Conservation (phyloP, 768 basidiomycete species). For the Gloeopeniophorella convolvens region DNA sequence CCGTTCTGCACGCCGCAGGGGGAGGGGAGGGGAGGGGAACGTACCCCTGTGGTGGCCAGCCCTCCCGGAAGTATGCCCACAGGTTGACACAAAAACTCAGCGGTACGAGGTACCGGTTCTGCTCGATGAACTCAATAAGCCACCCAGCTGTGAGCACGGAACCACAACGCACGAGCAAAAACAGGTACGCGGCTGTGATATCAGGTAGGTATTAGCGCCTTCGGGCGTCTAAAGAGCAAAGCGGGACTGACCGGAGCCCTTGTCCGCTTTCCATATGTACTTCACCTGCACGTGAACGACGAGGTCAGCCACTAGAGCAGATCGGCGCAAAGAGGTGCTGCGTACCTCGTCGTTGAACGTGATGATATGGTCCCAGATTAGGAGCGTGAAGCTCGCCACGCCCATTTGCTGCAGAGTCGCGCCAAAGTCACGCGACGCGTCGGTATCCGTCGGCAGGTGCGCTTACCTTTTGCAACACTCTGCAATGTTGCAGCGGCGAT, state of each 20-base stretch:
- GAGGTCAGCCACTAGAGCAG: too few relatives aligned
- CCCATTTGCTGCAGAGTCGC: conserved; percentile 51
- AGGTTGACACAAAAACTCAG: conserved; percentile 56
- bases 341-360: conserved; percentile 44
- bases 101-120: conserved; percentile 64
- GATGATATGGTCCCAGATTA: conserved; percentile 53
- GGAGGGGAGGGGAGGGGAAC: neutral
- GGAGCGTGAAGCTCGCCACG: conserved; percentile 42
- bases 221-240: neutral
- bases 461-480: conserved; percentile 1
- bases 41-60: conserved; percentile 22
- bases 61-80: conserved; percentile 23
- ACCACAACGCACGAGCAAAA: conserved; percentile 30
- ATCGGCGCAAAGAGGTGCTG: too few relatives aligned
- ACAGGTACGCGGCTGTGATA: conserved; percentile 31
- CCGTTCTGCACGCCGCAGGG: neutral
- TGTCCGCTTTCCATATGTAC: conserved; percentile 46
- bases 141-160: neutral
- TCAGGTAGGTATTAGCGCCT: neutral
- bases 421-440: too few relatives aligned
- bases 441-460: too few relatives aligned
- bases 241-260: conserved; percentile 37
- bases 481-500: too few relatives aligned
- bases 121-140: too few relatives aligned
- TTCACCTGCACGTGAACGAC: conserved; percentile 35